A percentile compares a stretch with the other conserved stretches of the same genome.
Conservation (phyloP, 2,329 filamentous ascomycete genomes). For the Cadophora luteo-olivacea region DNA sequence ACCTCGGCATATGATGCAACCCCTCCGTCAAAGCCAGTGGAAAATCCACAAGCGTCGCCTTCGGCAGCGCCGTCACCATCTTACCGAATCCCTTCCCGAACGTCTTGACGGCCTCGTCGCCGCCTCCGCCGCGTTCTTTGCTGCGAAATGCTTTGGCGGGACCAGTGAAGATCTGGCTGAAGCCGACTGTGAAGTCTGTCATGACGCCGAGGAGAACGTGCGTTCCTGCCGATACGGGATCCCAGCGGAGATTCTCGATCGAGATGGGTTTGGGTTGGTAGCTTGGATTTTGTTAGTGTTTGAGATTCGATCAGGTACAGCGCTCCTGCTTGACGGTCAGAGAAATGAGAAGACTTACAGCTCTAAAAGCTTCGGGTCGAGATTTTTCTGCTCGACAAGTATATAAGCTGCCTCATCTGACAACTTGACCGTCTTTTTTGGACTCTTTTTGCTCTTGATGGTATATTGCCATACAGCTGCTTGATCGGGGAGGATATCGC, state of each 20-base stretch:
- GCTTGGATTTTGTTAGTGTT: conserved; percentile 9
- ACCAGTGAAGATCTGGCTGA: conserved; percentile 15
- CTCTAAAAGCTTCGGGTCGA: conserved; percentile 26
- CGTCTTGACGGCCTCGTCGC: conserved; percentile 9
- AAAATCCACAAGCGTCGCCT: conserved; percentile 22
- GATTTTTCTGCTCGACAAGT: conserved; percentile 26
- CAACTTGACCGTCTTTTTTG: conserved; percentile 42
- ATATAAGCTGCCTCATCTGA: conserved; percentile 28
- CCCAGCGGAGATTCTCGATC: conserved; percentile 38
- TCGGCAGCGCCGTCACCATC: conserved; percentile 1
- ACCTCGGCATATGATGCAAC: conserved; percentile 23
- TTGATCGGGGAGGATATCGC: conserved; percentile 67
- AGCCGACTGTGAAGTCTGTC: conserved; percentile 1
- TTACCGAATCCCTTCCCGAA: conserved; percentile 21
- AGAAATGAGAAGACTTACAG: conserved; percentile 4
- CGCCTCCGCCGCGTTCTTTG: conserved; percentile 1
- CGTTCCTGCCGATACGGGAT: conserved; percentile 9
- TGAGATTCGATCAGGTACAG: background rate
- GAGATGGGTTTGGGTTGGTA: conserved; percentile 25
- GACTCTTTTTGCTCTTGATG: background rate
- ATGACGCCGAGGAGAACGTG: conserved; percentile 3
- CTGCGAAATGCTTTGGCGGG: conserved; percentile 5
- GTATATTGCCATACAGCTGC: conserved; percentile 43
- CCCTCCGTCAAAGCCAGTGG: conserved; percentile 22
- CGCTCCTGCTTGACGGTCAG: too few species aligned